Evolutionary conservation across 2,329 filamentous ascomycete genomes (phyloP), one percentile per base, ranked within the genome.

Genomic region (Clonostachys chloroleuca): DNA sequence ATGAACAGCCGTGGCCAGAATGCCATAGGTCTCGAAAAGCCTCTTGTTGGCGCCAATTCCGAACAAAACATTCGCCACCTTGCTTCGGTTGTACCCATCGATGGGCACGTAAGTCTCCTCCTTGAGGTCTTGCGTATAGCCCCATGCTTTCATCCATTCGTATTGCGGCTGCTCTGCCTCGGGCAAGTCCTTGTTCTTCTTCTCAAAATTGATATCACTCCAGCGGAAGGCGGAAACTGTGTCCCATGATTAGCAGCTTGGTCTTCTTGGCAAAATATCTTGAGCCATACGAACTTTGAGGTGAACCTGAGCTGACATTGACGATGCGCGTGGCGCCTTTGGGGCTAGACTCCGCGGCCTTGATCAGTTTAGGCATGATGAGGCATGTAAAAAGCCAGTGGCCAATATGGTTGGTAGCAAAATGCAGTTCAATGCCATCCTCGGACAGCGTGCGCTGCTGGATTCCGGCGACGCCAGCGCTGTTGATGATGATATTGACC

Each of bases 141-240:
- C 54, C 51, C 51, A 59, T 2, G 5, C 37, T 33, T 49, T 45
- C 13, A 52, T 24, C 16, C 51, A 33, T 5, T 45, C n/a, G 17
- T 48, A 47, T 6, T 12, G 8, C 1, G 54, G 55, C 48, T 54
- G 50, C 41, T 59, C 56, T 3, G 20, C 47, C 7, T 49, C 43
- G 4, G 55, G 54, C 6, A 57, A 50, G 7, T 56, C 52, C 36
- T 49, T 48, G 49, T 54, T 55, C 43, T 33, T 44, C 51, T 65
- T 69, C 18, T 65, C 59, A 49, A 74, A 74, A 42, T 72, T 70
- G 39, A 59, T 63, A 54, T 76, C 72, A 44, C 63, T 62, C 54
- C 68, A 74, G 6, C 69, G 59, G 18, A 75, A 56, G 7, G 61
- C 18, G 16, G 43, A 40, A 30, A 30, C 24, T 30, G 9, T 30